A percentile compares a stretch with the other conserved stretches of the same genome.
Evolutionary conservation across 2,329 filamentous ascomycete genomes (phyloP).

Genomic region (Knufia petricola): DNA sequence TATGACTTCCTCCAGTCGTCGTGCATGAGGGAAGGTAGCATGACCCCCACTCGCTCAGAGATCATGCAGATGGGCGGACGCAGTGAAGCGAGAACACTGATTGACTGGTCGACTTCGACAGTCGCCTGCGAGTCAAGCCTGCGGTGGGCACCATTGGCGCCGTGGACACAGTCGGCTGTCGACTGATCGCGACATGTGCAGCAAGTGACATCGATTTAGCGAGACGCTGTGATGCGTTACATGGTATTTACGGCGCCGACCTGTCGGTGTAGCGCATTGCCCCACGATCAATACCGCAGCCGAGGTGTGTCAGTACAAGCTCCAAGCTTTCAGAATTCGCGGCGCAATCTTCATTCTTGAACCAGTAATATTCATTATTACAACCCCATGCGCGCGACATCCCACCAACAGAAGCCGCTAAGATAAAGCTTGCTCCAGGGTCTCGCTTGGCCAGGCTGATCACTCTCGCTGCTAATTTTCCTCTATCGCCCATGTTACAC

Average conservation of each 20-base stretch:
- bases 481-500: background rate
- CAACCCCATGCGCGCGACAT: background rate
- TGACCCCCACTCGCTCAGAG: background rate
- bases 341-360: background rate
- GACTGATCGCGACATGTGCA: constrained; percentile 7
- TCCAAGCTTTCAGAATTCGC: background rate
- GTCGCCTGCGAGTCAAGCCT: constrained; percentile 7
- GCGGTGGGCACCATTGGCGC: background rate
- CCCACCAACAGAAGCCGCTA: background rate
- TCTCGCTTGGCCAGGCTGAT: background rate
- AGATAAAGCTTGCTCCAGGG: constrained; percentile 1
- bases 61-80: background rate
- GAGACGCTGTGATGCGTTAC: background rate
- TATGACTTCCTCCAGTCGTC: background rate
- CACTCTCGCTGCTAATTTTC: background rate
- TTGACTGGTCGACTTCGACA: background rate
- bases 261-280: background rate
- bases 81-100: background rate
- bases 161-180: background rate
- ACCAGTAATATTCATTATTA: background rate
- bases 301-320: background rate
- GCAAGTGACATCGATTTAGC: background rate
- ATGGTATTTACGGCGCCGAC: background rate
- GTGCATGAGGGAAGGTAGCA: background rate
- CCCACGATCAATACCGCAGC: background rate